These are phyloP conservation scores for Cyclotella sp. DNA, from an alignment of 108 stramenopile genomes.

Conservation along the genomic window DNA sequence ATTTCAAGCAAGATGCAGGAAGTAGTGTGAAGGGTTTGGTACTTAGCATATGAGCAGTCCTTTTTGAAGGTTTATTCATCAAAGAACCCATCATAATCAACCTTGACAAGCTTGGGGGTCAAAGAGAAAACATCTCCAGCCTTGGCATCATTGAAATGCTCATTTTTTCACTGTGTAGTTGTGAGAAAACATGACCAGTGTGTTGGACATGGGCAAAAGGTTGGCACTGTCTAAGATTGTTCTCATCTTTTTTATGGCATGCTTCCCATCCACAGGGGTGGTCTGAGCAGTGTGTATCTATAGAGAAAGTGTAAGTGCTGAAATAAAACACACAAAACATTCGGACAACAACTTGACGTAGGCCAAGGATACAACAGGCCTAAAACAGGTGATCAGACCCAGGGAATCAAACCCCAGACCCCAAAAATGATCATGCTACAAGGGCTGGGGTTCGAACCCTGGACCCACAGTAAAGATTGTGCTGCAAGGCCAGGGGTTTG, in stretches of 20 bases:
- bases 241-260: background rate
- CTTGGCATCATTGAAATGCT: constrained; percentile 10
- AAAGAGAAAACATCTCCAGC: constrained; percentile 5
- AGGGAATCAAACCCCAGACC: too few species aligned
- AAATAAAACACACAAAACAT: too few species aligned
- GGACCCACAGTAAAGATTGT: too few species aligned
- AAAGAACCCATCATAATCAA: background rate
- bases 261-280: background rate
- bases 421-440: too few species aligned
- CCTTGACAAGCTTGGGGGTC: background rate
- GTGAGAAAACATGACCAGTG: background rate
- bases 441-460: too few species aligned
- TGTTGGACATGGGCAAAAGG: constrained; percentile 9
- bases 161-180: constrained; percentile 1
- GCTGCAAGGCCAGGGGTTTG: too few species aligned
- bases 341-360: too few species aligned
- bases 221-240: background rate
- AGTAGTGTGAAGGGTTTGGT: background rate
- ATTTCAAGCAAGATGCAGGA: constrained; percentile 12
- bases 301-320: too few species aligned
- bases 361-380: too few species aligned
- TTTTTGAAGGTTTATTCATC: constrained; percentile 5
- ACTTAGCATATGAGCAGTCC: background rate
- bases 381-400: too few species aligned
- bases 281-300: constrained; percentile 12